Evolutionary conservation across 495 filamentous ascomycete genomes (phyloP).

Genomic region (Halenospora varia): DNA sequence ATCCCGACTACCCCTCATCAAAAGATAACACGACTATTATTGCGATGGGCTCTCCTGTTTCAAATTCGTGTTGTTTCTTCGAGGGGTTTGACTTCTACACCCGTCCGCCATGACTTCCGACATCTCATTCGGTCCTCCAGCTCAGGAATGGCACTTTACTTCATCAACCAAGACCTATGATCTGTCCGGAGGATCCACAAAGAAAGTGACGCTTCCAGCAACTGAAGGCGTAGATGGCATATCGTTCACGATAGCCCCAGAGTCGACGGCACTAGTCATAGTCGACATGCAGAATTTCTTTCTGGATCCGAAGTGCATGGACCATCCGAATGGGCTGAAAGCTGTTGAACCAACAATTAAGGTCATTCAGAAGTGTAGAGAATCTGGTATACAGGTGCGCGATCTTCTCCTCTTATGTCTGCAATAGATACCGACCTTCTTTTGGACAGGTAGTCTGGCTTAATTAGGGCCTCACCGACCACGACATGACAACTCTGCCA

Average conservation of each 20-base stretch:
- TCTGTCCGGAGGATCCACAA: slow-evolving; percentile 1
- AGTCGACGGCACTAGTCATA: slow-evolving; percentile 46
- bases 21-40: no score
- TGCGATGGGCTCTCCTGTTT: no score
- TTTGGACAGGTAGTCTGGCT: slow-evolving; percentile 48
- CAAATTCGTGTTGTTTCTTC: no score
- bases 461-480: slow-evolving; percentile 55
- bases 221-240: slow-evolving; percentile 14
- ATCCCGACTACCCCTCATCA: no score
- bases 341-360: slow-evolving; percentile 32
- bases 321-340: slow-evolving; percentile 31
- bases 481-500: slow-evolving; percentile 47
- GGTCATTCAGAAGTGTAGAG: slow-evolving; percentile 30
- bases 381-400: slow-evolving; percentile 40
- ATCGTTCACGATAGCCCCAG: slow-evolving; percentile 37
- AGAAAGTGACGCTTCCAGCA: slow-evolving; percentile 12
- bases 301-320: slow-evolving; percentile 35
- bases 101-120: no score
- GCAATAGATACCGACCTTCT: not conserved
- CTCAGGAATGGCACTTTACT: slow-evolving; percentile 16
- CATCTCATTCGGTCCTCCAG: slow-evolving; percentile 17
- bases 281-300: slow-evolving; percentile 65
- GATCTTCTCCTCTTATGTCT: not conserved
- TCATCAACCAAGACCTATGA: slow-evolving; percentile 11
- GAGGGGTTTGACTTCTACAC: no score